Percentiles rank a stretch among this genome's conserved stretches.
Evolutionary conservation across 2,329 filamentous ascomycete species (phyloP).

Genomic region (Botrytis medusae): DNA sequence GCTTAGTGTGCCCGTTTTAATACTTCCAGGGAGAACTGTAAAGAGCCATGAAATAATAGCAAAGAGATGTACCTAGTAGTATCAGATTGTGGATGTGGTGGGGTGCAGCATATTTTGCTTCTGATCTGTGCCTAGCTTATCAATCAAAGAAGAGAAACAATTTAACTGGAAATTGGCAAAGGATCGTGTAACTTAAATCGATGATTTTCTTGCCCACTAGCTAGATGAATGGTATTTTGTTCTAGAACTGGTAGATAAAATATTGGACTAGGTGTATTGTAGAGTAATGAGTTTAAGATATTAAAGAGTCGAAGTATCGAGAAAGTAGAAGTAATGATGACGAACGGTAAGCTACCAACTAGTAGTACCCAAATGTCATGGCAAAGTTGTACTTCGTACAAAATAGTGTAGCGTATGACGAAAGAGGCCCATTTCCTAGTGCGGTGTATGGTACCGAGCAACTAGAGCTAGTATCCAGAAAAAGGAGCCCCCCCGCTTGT

Average conservation of each 20-base stretch:
- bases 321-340: not conserved
- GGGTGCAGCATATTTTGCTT: not conserved
- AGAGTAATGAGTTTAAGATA: not conserved
- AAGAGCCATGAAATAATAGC: not conserved
- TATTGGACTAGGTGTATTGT: not conserved
- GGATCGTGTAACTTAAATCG: not conserved
- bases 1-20: conserved; percentile 1
- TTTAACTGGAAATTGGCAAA: not conserved
- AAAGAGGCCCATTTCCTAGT: not conserved
- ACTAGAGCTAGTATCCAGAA: not conserved
- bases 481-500: not conserved
- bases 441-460: not conserved
- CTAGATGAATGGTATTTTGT: not conserved
- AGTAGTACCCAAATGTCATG: not conserved
- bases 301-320: not conserved
- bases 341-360: not conserved
- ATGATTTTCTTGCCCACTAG: not conserved
- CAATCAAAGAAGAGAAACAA: conserved; percentile 14
- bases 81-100: conserved; percentile 4
- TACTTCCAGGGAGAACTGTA: not conserved
- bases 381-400: not conserved
- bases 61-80: not conserved
- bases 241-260: not conserved
- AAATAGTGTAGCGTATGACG: not conserved
- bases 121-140: conserved; percentile 14